Conservation (phyloP, 257 asterid genomes). For the Capsicum chinense region DNA sequence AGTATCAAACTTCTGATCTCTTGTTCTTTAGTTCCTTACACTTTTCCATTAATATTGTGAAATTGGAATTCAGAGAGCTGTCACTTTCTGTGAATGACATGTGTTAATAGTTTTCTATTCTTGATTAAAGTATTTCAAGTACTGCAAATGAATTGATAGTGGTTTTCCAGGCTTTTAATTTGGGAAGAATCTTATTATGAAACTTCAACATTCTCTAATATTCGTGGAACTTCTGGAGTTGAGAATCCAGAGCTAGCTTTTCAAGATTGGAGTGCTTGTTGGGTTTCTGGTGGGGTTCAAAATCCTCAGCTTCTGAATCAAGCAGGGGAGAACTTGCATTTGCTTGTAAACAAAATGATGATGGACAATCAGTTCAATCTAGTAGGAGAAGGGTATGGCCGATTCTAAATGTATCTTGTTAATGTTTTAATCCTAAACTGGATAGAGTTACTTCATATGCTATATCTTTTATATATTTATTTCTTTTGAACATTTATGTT, state of each 20-base stretch:
- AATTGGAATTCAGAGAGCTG: constrained; percentile 25
- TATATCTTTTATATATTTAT: not conserved
- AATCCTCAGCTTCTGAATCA: constrained; percentile 37
- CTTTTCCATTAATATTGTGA: constrained; percentile 28
- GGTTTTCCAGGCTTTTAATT: constrained; percentile 71
- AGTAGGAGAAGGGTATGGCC: constrained; percentile 84
- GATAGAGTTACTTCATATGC: constrained; percentile 18
- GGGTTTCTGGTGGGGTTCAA: constrained; percentile 49
- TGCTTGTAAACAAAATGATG: constrained; percentile 89
- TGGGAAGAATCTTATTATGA: constrained; percentile 92
- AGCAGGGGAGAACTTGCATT: constrained; percentile 56
- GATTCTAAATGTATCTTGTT: not conserved
- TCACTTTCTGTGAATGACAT: constrained; percentile 13
- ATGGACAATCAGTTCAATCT: constrained; percentile 72
- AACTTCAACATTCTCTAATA: constrained; percentile 41
- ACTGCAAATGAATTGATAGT: constrained; percentile 8
- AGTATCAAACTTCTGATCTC: constrained; percentile 37
- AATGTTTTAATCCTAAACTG: not conserved
- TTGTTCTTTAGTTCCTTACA: constrained; percentile 35
- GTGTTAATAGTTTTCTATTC: not conserved
- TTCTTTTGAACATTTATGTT: not conserved
- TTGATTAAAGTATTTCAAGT: not conserved
- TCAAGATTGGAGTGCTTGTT: constrained; percentile 46
- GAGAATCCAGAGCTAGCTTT: constrained; percentile 38
- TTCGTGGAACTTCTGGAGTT: constrained; percentile 40